Evolutionary conservation across 2,329 filamentous ascomycete species (phyloP).

Genomic region (Cordyceps cicadae): DNA sequence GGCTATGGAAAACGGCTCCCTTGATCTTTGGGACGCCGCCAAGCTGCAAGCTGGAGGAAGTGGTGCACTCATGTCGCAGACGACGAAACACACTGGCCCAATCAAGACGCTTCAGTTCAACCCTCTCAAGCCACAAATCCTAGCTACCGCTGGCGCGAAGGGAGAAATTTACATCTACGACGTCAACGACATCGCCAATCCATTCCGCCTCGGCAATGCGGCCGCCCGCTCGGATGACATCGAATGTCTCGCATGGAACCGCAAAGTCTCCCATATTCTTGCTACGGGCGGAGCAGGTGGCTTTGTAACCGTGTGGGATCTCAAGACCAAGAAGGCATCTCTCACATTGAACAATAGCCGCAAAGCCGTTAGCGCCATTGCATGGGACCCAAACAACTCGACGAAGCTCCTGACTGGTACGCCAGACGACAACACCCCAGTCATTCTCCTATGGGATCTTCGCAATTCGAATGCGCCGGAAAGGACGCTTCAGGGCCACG

Average conservation of each 20-base stretch:
- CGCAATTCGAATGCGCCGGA: slow-evolving; percentile 95
- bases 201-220: slow-evolving; percentile 80
- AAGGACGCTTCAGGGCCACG: slow-evolving; percentile 79
- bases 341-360: slow-evolving; percentile 91
- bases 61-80: slow-evolving; percentile 77
- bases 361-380: slow-evolving; percentile 89
- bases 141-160: slow-evolving; percentile 88
- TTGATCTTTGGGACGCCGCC: slow-evolving; percentile 88
- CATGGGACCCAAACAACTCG: slow-evolving; percentile 92
- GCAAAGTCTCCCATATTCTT: slow-evolving; percentile 92
- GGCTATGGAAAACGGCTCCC: slow-evolving; percentile 85
- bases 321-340: slow-evolving; percentile 96
- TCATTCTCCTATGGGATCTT: slow-evolving; percentile 90
- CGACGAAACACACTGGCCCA: slow-evolving; percentile 81
- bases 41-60: slow-evolving; percentile 49
- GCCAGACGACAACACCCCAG: slow-evolving; percentile 76
- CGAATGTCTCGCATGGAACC: slow-evolving; percentile 96
- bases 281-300: slow-evolving; percentile 89
- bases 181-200: slow-evolving; percentile 77
- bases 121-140: slow-evolving; percentile 77
- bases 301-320: slow-evolving; percentile 96
- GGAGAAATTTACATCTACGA: slow-evolving; percentile 96
- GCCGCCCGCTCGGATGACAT: slow-evolving; percentile 90
- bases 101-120: slow-evolving; percentile 98
- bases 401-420: slow-evolving; percentile 92